Evolutionary conservation across 371 early-diverging fungal genomes (phyloP).

Genomic region (Mortierella sp.): DNA sequence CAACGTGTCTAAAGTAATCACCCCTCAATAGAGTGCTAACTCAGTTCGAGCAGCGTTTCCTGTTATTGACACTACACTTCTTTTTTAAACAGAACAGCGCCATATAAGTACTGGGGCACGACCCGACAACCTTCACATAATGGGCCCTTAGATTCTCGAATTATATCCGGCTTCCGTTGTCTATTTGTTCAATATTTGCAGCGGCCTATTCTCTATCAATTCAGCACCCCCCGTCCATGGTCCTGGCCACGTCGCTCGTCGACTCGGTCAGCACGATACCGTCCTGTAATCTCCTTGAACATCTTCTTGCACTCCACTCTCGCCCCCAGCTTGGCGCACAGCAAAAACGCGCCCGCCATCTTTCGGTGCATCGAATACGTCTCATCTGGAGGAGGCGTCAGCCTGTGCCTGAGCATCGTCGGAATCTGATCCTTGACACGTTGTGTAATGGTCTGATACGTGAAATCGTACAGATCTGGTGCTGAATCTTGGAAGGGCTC

Average conservation of each 20-base stretch:
- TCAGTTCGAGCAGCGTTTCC: no score
- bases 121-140: no score
- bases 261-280: constrained; percentile 28
- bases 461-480: constrained; percentile 81
- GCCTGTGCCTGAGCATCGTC: constrained; percentile 90
- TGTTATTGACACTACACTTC: no score
- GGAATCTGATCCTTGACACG: constrained; percentile 91
- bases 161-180: no score
- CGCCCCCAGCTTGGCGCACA: constrained; percentile 89
- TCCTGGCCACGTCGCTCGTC: constrained; percentile 33
- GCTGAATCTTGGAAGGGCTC: constrained; percentile 81
- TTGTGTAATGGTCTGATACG: constrained; percentile 80
- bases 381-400: constrained; percentile 98
- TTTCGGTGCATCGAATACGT: constrained; percentile 96
- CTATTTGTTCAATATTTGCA: no score
- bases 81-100: no score
- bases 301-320: constrained; percentile 76
- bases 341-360: constrained; percentile 91
- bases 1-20: no score
- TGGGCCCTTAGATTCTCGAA: no score
- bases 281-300: constrained; percentile 63
- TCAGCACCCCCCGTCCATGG: constrained; percentile 20
- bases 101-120: no score
- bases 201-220: not conserved
- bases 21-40: no score